phyloP scores from a whole-genome alignment of 176 grass and related monocot species.

The Oryza officinalis region DNA sequence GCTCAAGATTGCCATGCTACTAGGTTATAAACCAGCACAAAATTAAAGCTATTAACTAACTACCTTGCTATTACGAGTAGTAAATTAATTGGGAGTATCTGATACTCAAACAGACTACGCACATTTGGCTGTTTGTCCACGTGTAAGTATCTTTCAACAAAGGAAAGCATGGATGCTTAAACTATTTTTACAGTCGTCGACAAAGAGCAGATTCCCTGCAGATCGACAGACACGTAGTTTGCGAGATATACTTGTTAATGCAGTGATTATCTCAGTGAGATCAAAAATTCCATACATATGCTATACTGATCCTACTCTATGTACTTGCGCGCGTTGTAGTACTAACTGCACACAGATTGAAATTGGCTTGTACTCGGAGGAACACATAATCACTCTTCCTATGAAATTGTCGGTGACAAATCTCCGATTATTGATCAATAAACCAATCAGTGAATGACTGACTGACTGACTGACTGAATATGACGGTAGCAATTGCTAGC shows the following conservation, averaged over 20 bases:
- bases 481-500: too few relatives aligned
- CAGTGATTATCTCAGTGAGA: background rate
- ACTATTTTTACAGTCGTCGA: background rate
- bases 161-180: background rate
- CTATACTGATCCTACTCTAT: background rate
- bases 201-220: background rate
- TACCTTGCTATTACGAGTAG: background rate
- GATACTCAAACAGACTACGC: too few relatives aligned
- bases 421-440: background rate
- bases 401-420: background rate
- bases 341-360: too few relatives aligned
- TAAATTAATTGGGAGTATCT: background rate
- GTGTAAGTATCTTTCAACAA: background rate
- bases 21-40: background rate
- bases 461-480: too few relatives aligned
- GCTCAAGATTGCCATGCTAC: background rate
- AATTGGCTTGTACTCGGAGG: too few relatives aligned
- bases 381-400: too few relatives aligned
- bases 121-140: background rate
- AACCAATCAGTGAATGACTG: background rate
- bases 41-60: too few relatives aligned
- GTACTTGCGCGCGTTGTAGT: too few relatives aligned
- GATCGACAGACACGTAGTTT: background rate
- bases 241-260: background rate
- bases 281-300: background rate